Base-by-base conservation (phyloP, 257 asterid genomes). In the Petunia axillaris region DNA sequence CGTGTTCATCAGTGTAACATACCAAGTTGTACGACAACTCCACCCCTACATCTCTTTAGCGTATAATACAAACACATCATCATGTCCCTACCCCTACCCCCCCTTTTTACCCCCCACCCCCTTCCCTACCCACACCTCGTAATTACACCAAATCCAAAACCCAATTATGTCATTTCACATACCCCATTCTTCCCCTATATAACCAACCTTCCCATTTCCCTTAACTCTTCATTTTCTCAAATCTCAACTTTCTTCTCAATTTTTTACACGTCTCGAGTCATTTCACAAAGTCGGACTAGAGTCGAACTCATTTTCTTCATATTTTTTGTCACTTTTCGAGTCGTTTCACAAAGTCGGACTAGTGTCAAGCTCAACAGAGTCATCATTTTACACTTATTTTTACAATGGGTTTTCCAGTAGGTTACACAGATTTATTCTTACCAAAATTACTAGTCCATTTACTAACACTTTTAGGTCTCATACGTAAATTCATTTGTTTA, bases 381-480 rank as follows among this genome's bases (percentile, higher is more conserved):
- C 25, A 25, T 25, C 25, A 25, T 25, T 25, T 25, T 25, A 25
- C 25, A 25, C 25, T 25, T 25, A 25, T 25, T 25, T 25, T 25
- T 25, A 68, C 4, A 71, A 95, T 96, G 99, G 99, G 98, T 0
- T 96, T 96, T 78, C 99, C 98, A 1, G 92, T 93, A 14, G 97
- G 96, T 16, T 94, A 88, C 84, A 77, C 93, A 1, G 97, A 96
- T 59, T 73, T 96, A 6, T 88, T 89, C 41, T 89, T 96, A 16
- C 99, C 99, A 0, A 94, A 91, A 82, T 83, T 94, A 0, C 80
- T 94, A 0, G 84, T 94, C 10, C 88, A 90, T 71, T 2, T 91
- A 7, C 81, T 96, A 0, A 89, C 97, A 8, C 6, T 87, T 8
- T 80, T 96, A 1, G 97, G 91, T 52, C 76, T 91, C 55, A 25